A percentile compares a stretch with the other conserved stretches of the same genome.
Conservation (phyloP, 169 alveolate genomes). For the Pseudocohnilembus persalinus region DNA sequence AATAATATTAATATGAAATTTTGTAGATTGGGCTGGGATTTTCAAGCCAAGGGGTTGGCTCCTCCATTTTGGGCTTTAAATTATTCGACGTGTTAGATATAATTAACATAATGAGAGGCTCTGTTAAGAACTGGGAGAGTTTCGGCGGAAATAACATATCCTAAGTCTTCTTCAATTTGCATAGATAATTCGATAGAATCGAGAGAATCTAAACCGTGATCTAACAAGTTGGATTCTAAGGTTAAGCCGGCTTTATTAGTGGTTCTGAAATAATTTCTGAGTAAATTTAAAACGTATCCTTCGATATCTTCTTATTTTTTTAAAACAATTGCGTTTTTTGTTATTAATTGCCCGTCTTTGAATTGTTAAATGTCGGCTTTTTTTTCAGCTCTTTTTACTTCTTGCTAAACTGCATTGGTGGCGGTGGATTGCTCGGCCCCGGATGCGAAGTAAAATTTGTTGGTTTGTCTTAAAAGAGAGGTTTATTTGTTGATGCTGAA, state of each 20-base stretch:
- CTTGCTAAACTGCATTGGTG: not conserved
- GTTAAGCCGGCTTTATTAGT: slow-evolving; percentile 41
- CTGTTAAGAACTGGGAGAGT: slow-evolving; percentile 51
- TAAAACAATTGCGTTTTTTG: slow-evolving; percentile 6
- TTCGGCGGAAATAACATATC: slow-evolving; percentile 51
- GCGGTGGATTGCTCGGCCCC: too few species aligned
- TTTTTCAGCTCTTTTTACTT: not conserved
- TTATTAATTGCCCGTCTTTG: slow-evolving; percentile 22
- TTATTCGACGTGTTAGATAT: slow-evolving; percentile 46
- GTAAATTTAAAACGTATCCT: slow-evolving; percentile 36
- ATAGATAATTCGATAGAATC: slow-evolving; percentile 52
- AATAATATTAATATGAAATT: too few species aligned
- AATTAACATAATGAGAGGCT: slow-evolving; percentile 47
- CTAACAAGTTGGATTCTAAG: slow-evolving; percentile 29
- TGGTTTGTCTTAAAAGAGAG: not conserved
- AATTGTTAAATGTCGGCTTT: not conserved
- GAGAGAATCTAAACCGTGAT: slow-evolving; percentile 47
- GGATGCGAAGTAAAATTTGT: not conserved
- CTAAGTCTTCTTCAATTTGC: slow-evolving; percentile 53
- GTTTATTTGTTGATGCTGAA: too few species aligned
- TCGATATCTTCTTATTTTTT: slow-evolving; percentile 47
- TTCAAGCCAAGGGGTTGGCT: slow-evolving; percentile 39
- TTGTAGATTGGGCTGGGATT: not conserved
- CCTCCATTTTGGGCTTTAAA: slow-evolving; percentile 30
- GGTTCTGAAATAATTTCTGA: slow-evolving; percentile 47